Evolutionary conservation across 2,329 filamentous ascomycete species (phyloP).

Genomic region (Fusarium globosum): DNA sequence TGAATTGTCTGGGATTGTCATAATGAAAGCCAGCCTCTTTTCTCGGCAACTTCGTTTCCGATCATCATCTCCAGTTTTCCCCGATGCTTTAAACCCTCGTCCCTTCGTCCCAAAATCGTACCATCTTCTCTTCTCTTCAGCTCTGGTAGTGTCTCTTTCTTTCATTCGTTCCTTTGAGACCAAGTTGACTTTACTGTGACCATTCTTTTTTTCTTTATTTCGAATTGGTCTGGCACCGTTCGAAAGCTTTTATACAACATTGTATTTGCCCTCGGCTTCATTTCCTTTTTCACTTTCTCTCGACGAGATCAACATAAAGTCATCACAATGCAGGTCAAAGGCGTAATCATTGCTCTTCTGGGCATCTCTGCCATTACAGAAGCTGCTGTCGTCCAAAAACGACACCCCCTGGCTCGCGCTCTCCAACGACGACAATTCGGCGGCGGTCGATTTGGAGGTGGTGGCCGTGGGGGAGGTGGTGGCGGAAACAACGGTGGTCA

Average conservation of each 20-base stretch:
- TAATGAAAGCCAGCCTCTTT: constrained; percentile 44
- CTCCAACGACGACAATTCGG: constrained; percentile 57
- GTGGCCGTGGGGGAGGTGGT: constrained; percentile 37
- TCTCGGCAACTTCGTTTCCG: constrained; percentile 52
- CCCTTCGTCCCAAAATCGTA: constrained; percentile 46
- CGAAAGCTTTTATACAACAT: constrained; percentile 29
- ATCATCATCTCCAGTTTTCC: constrained; percentile 48
- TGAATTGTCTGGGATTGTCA: constrained; percentile 49
- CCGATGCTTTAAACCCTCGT: constrained; percentile 49
- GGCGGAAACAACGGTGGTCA: constrained; percentile 42
- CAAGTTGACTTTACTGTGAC: constrained; percentile 50
- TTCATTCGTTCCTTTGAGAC: constrained; percentile 60
- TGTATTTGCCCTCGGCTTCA: constrained; percentile 16
- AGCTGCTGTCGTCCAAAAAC: constrained; percentile 56
- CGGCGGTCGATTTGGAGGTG: constrained; percentile 36
- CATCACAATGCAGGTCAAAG: constrained; percentile 64
- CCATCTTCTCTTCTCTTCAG: constrained; percentile 53
- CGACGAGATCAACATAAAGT: constrained; percentile 36
- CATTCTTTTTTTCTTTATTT: constrained; percentile 58
- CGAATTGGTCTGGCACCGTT: constrained; percentile 63
- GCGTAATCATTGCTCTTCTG: constrained; percentile 60
- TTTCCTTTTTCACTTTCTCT: constrained; percentile 28
- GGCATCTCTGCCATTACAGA: constrained; percentile 60
- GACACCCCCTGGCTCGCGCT: constrained; percentile 51
- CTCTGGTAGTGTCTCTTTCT: constrained; percentile 61